phyloP scores from a whole-genome alignment of 116 monocot genomes.

The Papilionanthe hybrid region DNA sequence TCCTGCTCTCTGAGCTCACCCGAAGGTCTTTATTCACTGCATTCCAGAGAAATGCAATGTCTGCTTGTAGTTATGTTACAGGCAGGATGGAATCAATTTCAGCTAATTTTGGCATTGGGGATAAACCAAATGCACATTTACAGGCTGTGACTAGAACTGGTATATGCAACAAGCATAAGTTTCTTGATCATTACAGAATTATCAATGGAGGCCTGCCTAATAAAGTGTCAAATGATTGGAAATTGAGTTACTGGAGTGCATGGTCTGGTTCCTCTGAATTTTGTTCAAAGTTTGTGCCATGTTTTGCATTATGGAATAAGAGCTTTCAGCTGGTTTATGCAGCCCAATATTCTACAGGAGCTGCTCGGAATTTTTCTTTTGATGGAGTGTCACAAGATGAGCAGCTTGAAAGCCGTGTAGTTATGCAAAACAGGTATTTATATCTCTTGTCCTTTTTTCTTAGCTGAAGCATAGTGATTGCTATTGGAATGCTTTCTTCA shows the following conservation, averaged over 20 bases:
- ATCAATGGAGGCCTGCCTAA: constrained; percentile 34
- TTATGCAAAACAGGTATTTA: constrained; percentile 10
- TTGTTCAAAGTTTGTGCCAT: constrained; percentile 23
- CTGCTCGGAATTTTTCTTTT: constrained; percentile 44
- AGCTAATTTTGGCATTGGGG: constrained; percentile 11
- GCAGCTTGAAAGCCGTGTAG: constrained; percentile 11
- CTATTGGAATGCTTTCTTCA: background rate
- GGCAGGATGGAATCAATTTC: constrained; percentile 24
- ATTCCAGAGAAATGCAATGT: constrained; percentile 36
- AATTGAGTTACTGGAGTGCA: constrained; percentile 42
- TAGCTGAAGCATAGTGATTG: background rate
- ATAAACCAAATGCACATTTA: constrained; percentile 4
- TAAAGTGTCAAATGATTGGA: constrained; percentile 28
- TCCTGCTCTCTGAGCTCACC: constrained; percentile 10
- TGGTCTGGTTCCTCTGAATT: constrained; percentile 39
- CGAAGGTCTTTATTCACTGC: constrained; percentile 12
- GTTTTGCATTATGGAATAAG: constrained; percentile 22
- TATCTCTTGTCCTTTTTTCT: background rate
- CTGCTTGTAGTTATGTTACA: constrained; percentile 38
- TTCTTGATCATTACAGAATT: constrained; percentile 31
- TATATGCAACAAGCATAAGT: constrained; percentile 19
- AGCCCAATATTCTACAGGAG: constrained; percentile 34
- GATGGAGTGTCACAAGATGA: constrained; percentile 24
- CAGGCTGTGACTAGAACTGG: constrained; percentile 14
- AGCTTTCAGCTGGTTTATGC: constrained; percentile 33